Evolutionary conservation across 176 grass and related monocot species (phyloP).

Genomic region (Zea luxurians): DNA sequence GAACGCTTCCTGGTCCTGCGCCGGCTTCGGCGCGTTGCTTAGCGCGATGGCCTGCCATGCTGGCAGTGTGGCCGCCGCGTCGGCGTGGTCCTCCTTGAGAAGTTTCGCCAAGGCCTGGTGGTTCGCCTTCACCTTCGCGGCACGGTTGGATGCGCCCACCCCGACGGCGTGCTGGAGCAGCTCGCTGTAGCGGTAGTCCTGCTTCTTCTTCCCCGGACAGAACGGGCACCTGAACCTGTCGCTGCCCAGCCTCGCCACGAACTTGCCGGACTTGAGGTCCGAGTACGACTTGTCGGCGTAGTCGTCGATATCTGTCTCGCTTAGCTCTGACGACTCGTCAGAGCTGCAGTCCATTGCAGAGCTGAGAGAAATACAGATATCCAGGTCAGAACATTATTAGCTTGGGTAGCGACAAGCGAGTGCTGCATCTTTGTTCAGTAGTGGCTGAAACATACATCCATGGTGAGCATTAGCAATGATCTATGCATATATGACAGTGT

Average conservation of each 20-base stretch:
- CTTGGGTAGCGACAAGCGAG: too few species aligned
- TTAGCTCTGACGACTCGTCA: constrained; percentile 53
- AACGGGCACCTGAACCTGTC: constrained; percentile 56
- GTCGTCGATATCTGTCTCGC: constrained; percentile 51
- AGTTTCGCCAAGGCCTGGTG: constrained; percentile 54
- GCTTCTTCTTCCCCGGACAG: constrained; percentile 59
- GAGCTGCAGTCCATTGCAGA: constrained; percentile 51
- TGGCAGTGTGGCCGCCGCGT: constrained; percentile 16
- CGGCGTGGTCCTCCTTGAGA: constrained; percentile 41
- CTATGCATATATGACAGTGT: too few species aligned
- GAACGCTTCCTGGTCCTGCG: constrained; percentile 38
- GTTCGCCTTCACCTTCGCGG: constrained; percentile 51
- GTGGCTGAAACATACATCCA: too few species aligned
- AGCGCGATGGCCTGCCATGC: not conserved
- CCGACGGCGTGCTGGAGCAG: constrained; percentile 58
- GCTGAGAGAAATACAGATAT: constrained; percentile 13
- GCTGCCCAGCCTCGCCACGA: constrained; percentile 21
- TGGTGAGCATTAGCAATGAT: too few species aligned
- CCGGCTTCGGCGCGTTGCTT: constrained; percentile 28
- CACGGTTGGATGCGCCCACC: constrained; percentile 51
- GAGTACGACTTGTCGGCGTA: constrained; percentile 43
- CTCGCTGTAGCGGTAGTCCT: constrained; percentile 53
- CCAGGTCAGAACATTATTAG: too few species aligned
- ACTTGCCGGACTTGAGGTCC: constrained; percentile 35
- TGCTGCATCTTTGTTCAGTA: too few species aligned